phyloP scores from a whole-genome alignment of 768 basidiomycete genomes.

The Boletus insuetus region DNA sequence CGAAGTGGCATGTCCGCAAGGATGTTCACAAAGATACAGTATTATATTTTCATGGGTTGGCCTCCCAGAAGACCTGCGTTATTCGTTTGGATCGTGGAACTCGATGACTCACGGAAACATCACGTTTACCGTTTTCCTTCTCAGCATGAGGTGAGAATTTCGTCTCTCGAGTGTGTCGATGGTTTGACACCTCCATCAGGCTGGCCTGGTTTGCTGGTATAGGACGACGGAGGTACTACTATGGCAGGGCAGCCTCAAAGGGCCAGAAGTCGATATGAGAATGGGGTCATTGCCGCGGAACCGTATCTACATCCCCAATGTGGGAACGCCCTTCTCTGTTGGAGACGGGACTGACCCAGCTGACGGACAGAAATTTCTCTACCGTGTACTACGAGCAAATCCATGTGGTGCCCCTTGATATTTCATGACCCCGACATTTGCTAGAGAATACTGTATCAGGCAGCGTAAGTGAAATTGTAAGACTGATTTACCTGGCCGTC shows the following conservation, averaged over 20 bases:
- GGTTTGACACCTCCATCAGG: slow-evolving; percentile 29
- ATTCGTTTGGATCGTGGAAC: slow-evolving; percentile 58
- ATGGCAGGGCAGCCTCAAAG: slow-evolving; percentile 22
- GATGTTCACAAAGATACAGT: slow-evolving; percentile 36
- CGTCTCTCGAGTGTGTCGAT: neutral
- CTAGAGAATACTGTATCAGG: slow-evolving; percentile 28
- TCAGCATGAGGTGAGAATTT: slow-evolving; percentile 48
- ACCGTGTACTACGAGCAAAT: slow-evolving; percentile 34
- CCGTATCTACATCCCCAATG: neutral
- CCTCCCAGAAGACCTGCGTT: slow-evolving; percentile 56
- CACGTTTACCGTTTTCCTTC: slow-evolving; percentile 55
- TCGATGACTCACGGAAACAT: slow-evolving; percentile 76
- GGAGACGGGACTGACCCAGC: neutral
- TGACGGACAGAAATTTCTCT: neutral
- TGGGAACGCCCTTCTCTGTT: neutral
- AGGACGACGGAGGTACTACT: slow-evolving; percentile 45
- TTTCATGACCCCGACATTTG: slow-evolving; percentile 56
- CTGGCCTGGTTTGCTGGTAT: slow-evolving; percentile 56
- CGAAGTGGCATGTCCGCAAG: neutral
- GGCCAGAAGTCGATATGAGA: slow-evolving; percentile 14
- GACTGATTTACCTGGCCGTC: slow-evolving; percentile 50
- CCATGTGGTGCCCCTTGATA: slow-evolving; percentile 49
- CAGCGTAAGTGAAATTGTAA: neutral
- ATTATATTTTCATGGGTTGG: slow-evolving; percentile 54
- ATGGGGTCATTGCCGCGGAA: neutral